Percentiles rank a stretch among this genome's conserved stretches.
Conservation (phyloP, 306 rosid species). For the Vachellia collinsii region DNA sequence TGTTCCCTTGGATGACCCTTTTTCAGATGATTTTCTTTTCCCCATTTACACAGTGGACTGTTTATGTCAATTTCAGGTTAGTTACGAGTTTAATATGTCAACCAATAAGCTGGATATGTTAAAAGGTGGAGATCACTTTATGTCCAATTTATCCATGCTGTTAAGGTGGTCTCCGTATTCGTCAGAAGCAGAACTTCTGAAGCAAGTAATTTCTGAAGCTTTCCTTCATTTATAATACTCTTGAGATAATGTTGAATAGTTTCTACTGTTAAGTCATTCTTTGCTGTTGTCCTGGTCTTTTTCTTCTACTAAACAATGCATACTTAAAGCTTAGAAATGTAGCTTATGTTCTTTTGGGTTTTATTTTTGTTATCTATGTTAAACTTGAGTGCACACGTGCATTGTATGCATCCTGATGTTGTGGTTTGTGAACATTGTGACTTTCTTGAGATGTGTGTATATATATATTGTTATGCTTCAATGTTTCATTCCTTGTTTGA, state of each 20-base stretch:
- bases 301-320: conserved; percentile 16
- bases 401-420: neutral
- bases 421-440: neutral
- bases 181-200: conserved; percentile 79
- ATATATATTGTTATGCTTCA: neutral
- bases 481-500: conserved; percentile 2
- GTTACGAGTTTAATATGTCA: conserved; percentile 60
- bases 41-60: conserved; percentile 2
- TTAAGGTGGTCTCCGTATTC: conserved; percentile 90
- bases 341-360: conserved; percentile 14
- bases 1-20: conserved; percentile 32
- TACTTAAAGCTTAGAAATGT: conserved; percentile 8
- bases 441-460: neutral
- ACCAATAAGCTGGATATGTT: conserved; percentile 55
- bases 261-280: conserved; percentile 4
- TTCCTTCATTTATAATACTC: conserved; percentile 21
- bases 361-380: neutral
- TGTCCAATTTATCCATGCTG: conserved; percentile 66
- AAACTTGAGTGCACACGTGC: neutral
- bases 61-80: conserved; percentile 67
- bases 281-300: neutral
- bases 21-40: conserved; percentile 15
- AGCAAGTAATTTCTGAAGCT: conserved; percentile 62
- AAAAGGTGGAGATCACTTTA: conserved; percentile 67
- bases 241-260: conserved; percentile 11